phyloP scores from a whole-genome alignment of 768 basidiomycete genomes.

The Tubosaeta brunneosetosa region DNA sequence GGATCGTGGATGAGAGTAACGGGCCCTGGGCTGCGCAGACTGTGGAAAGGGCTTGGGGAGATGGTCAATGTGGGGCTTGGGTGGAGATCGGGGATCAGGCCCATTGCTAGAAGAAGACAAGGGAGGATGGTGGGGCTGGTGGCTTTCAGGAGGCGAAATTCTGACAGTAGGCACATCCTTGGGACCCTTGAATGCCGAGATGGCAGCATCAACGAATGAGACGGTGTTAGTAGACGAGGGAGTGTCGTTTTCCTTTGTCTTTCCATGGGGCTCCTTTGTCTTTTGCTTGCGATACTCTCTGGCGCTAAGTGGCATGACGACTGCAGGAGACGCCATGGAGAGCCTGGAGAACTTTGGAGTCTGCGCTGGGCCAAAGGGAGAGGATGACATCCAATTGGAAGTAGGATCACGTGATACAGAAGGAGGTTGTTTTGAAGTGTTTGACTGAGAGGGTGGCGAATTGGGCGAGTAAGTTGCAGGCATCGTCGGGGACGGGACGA shows the following conservation, averaged over 20 bases:
- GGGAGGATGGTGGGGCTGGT: neutral
- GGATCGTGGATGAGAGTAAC: constrained; percentile 5
- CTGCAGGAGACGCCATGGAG: constrained; percentile 23
- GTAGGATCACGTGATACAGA: constrained; percentile 23
- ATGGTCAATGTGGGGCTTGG: constrained; percentile 6
- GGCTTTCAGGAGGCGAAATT: constrained; percentile 13
- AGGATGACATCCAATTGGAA: constrained; percentile 26
- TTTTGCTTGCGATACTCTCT: constrained; percentile 26
- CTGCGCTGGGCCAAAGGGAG: constrained; percentile 27
- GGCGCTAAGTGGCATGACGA: constrained; percentile 31
- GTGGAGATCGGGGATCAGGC: neutral
- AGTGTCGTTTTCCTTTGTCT: constrained; percentile 6
- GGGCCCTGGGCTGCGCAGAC: constrained; percentile 4
- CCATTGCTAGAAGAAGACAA: neutral
- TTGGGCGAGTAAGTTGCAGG: constrained; percentile 16
- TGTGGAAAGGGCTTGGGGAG: neutral
- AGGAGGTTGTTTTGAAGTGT: constrained; percentile 14
- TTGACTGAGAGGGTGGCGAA: constrained; percentile 6
- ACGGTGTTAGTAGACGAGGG: constrained; percentile 6
- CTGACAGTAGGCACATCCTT: constrained; percentile 8
- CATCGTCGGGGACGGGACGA: constrained; percentile 7
- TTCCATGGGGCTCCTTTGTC: constrained; percentile 3
- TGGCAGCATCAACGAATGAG: constrained; percentile 9
- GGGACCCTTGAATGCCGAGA: neutral
- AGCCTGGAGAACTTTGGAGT: constrained; percentile 30